Percentiles rank a stretch among this genome's conserved stretches.
These are phyloP conservation scores for Bremia lactucae DNA, from an alignment of 352 stramenopile species.

Conservation along the genomic window DNA sequence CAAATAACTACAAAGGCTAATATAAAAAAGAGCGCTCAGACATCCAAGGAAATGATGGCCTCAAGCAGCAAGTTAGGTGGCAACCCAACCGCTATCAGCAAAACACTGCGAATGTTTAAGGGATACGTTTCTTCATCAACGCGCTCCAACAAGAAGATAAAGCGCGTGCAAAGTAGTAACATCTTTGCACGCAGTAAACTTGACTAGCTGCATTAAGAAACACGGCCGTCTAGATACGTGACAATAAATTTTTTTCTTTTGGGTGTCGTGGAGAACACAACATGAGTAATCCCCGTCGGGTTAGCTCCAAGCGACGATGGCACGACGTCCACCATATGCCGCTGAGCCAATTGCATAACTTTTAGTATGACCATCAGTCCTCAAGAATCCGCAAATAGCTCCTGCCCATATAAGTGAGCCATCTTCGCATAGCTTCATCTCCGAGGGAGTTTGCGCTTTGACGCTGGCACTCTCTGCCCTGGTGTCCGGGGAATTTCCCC, in stretches of 20 bases:
- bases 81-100: constrained; percentile 57
- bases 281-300: constrained; percentile 87
- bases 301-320: constrained; percentile 69
- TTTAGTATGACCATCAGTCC: constrained; percentile 86
- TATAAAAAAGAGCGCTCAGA: constrained; percentile 23
- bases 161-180: constrained; percentile 6
- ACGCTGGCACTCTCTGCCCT: constrained; percentile 83
- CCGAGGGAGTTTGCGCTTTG: constrained; percentile 66
- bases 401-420: constrained; percentile 14
- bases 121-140: constrained; percentile 66
- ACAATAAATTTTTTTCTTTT: constrained; percentile 23
- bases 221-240: constrained; percentile 8
- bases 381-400: constrained; percentile 42
- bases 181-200: constrained; percentile 5
- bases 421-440: constrained; percentile 55
- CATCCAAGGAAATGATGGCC: constrained; percentile 59
- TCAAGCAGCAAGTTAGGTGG: constrained; percentile 52
- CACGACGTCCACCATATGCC: constrained; percentile 49
- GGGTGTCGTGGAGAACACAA: constrained; percentile 87
- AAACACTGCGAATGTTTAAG: constrained; percentile 85
- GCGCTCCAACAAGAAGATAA: too few relatives aligned
- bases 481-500: constrained; percentile 86
- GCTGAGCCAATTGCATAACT: constrained; percentile 89
- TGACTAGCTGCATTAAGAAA: constrained; percentile 31
- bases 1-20: neutral